Evolutionary conservation across 306 rosid genomes (phyloP), one percentile per base, ranked within the genome.

Genomic region (Cicer cuneatum): DNA sequence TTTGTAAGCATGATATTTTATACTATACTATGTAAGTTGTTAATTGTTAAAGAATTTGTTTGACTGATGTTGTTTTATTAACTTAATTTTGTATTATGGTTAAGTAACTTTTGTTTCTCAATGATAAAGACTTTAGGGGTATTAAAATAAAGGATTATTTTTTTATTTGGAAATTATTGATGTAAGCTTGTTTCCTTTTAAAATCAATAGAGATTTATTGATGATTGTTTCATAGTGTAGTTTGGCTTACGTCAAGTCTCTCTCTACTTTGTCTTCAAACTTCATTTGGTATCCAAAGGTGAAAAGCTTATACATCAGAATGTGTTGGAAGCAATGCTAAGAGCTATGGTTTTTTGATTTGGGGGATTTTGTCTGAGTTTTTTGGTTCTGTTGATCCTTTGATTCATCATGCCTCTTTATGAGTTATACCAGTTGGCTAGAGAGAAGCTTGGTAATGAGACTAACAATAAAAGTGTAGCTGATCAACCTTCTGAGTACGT

Each of bases 381-480:
- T 65, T 38, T 58, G 80, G 74, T 81, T 80, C 71, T 74, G 52
- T 64, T 60, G 69, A 62, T 43, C 53, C 14, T 1, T 76, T 66
- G 49, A 21, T 71, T 63, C 78, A 78, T 14, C 81, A 92, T 94
- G 99, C 97, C 99, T 85, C 75, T 94, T 14, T 89, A 90, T 43
- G 98, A 94, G 86, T 85, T 92, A 38, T 90, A 85, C 80, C 89
- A 90, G 65, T 61, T 88, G 76, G 84, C 90, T 47, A 85, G 85
- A 81, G 87, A 84, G 61, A 87, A 85, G 66, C 81, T 86, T 76
- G 91, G 85, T 68, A 52, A 68, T 61, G 96, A 91, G 47, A 83
- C 16, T 42, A 78, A 72, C 83, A 59, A 10, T 68, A 14, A 84
- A 60, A 60, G 59, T 77, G 69, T 79, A 51, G 59, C 73, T 14